These are phyloP conservation scores for Monosporascus sp. DNA, from an alignment of 2,329 filamentous ascomycete species.

Conservation along the genomic window DNA sequence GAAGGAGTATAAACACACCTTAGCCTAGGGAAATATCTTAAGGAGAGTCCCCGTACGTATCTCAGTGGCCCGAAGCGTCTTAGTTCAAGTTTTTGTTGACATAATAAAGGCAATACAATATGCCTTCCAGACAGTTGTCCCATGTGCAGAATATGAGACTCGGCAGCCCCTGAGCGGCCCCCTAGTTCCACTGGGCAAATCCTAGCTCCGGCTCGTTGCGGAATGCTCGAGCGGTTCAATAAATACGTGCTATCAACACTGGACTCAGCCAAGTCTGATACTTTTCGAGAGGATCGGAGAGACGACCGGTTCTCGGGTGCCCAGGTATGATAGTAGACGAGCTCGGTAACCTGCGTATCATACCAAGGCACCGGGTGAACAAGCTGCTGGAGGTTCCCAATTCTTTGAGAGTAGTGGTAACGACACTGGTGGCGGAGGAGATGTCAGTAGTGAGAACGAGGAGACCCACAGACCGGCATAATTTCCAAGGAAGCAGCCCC, in stretches of 20 bases:
- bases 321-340: not conserved
- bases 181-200: slow-evolving; percentile 2
- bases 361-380: not conserved
- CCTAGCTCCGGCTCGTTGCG: slow-evolving; percentile 6
- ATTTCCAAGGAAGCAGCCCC: not conserved
- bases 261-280: not conserved
- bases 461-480: not conserved
- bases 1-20: too few relatives aligned
- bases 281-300: not conserved
- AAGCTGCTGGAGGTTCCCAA: not conserved
- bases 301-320: not conserved
- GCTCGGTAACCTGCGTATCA: not conserved
- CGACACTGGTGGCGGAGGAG: not conserved
- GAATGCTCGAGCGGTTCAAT: slow-evolving; percentile 12
- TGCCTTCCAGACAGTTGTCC: slow-evolving; percentile 8
- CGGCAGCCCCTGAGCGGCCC: not conserved
- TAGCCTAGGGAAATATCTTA: too few relatives aligned
- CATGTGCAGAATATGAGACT: slow-evolving; percentile 4
- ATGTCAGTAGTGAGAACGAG: not conserved
- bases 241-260: slow-evolving; percentile 5
- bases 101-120: slow-evolving; percentile 6
- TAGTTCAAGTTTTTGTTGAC: not conserved
- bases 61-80: too few relatives aligned
- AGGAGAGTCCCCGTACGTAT: too few relatives aligned
- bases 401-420: not conserved